Conservation (phyloP, 306 rosid species). For the Lathyrus sativus region DNA sequence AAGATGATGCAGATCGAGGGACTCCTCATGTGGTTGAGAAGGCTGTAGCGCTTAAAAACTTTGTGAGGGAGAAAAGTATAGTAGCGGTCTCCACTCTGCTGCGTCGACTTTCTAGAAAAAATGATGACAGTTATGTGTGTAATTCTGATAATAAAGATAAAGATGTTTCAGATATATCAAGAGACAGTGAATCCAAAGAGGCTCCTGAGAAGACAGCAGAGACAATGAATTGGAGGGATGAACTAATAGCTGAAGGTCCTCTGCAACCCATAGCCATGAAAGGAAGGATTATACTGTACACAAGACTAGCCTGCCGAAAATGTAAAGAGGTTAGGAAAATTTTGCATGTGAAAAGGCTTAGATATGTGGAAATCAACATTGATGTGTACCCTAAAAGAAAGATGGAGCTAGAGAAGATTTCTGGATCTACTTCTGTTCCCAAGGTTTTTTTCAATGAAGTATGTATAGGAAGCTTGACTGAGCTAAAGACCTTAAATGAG, state of each 20-base stretch:
- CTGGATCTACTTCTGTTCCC: constrained; percentile 73
- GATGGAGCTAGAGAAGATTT: constrained; percentile 70
- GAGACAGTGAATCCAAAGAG: constrained; percentile 45
- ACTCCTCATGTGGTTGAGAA: constrained; percentile 65
- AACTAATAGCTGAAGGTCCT: constrained; percentile 40
- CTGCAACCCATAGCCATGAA: constrained; percentile 49
- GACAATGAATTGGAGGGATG: constrained; percentile 44
- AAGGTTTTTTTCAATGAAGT: constrained; percentile 77
- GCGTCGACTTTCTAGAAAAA: constrained; percentile 69
- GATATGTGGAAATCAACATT: constrained; percentile 75
- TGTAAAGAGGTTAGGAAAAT: constrained; percentile 68
- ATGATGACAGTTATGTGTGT: constrained; percentile 41
- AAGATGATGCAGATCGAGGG: constrained; percentile 64
- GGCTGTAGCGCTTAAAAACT: constrained; percentile 70
- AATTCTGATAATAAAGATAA: constrained; percentile 40
- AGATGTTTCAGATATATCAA: constrained; percentile 41
- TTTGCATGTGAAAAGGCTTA: constrained; percentile 64
- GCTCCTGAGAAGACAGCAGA: constrained; percentile 41
- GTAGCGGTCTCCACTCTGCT: constrained; percentile 68
- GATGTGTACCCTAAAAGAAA: constrained; percentile 78
- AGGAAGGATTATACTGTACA: constrained; percentile 76
- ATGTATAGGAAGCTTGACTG: constrained; percentile 72
- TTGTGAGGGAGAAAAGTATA: constrained; percentile 64
- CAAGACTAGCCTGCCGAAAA: constrained; percentile 73
- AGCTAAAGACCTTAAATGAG: constrained; percentile 57